A percentile compares a stretch with the other conserved stretches of the same genome.
These are phyloP conservation scores for Amphirosellinia nigrospora DNA, from an alignment of 495 filamentous ascomycete genomes.

Conservation along the genomic window DNA sequence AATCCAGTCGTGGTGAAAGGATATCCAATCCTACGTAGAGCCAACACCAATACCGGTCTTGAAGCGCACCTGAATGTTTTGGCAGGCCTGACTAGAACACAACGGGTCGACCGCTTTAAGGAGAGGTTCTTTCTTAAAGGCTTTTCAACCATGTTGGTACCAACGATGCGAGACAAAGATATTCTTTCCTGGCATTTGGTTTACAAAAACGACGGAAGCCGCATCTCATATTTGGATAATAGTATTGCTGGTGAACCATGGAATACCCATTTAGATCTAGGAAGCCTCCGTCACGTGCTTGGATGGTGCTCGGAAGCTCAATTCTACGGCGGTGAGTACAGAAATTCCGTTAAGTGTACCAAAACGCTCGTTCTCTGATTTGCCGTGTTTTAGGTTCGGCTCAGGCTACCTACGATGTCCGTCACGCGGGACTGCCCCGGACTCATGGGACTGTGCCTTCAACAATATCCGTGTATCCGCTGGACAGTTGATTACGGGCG, in stretches of 20 bases:
- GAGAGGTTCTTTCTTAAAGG: constrained; percentile 37
- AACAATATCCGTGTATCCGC: not conserved
- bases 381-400: not conserved
- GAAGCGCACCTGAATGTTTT: not conserved
- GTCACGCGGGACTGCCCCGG: not conserved
- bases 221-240: constrained; percentile 25
- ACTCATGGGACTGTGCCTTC: not conserved
- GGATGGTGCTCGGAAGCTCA: not conserved
- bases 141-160: constrained; percentile 39
- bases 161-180: constrained; percentile 26
- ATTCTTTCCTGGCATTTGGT: constrained; percentile 40
- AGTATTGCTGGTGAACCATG: not conserved
- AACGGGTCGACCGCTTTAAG: constrained; percentile 12
- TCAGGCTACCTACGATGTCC: not conserved
- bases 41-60: not conserved
- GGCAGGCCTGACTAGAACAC: not conserved
- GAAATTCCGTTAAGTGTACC: not conserved
- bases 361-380: not conserved
- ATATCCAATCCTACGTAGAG: constrained; percentile 38
- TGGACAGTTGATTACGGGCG: not conserved
- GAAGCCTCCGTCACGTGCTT: constrained; percentile 4
- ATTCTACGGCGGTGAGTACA: not conserved
- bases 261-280: not conserved
- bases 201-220: constrained; percentile 30
- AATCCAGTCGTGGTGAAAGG: constrained; percentile 45